Evolutionary conservation across 2,329 filamentous ascomycete genomes (phyloP).

Genomic region (Fusarium austroafricanum): DNA sequence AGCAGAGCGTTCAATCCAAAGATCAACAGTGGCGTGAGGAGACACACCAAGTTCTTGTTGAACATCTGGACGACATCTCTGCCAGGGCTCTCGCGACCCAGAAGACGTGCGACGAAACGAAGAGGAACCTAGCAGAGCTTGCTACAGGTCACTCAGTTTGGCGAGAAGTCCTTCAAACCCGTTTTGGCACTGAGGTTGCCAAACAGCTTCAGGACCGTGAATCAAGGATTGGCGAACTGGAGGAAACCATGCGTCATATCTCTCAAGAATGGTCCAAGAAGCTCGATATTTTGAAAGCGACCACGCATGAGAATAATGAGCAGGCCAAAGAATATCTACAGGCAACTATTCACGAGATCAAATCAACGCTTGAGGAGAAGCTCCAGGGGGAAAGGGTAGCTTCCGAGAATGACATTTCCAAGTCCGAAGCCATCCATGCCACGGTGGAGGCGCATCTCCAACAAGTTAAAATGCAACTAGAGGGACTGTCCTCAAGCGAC

Average conservation of each 20-base stretch:
- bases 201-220: constrained; percentile 37
- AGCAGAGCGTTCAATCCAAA: constrained; percentile 4
- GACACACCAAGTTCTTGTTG: constrained; percentile 3
- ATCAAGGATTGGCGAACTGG: constrained; percentile 35
- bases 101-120: constrained; percentile 30
- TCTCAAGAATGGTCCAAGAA: constrained; percentile 34
- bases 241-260: constrained; percentile 33
- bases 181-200: constrained; percentile 28
- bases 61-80: constrained; percentile 18
- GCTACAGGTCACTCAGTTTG: constrained; percentile 7
- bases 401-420: constrained; percentile 29
- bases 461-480: constrained; percentile 36
- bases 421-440: constrained; percentile 24
- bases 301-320: constrained; percentile 21
- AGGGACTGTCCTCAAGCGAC: not conserved
- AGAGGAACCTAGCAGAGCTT: constrained; percentile 22
- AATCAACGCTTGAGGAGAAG: constrained; percentile 35
- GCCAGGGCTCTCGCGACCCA: constrained; percentile 16
- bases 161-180: constrained; percentile 7
- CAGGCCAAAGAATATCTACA: constrained; percentile 33
- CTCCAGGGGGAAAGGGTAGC: constrained; percentile 39
- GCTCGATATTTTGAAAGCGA: constrained; percentile 29
- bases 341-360: constrained; percentile 34
- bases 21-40: not conserved
- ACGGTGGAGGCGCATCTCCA: constrained; percentile 38